These are phyloP conservation scores for Kwoniella heveanensis DNA, from an alignment of 768 basidiomycete species.

Conservation along the genomic window DNA sequence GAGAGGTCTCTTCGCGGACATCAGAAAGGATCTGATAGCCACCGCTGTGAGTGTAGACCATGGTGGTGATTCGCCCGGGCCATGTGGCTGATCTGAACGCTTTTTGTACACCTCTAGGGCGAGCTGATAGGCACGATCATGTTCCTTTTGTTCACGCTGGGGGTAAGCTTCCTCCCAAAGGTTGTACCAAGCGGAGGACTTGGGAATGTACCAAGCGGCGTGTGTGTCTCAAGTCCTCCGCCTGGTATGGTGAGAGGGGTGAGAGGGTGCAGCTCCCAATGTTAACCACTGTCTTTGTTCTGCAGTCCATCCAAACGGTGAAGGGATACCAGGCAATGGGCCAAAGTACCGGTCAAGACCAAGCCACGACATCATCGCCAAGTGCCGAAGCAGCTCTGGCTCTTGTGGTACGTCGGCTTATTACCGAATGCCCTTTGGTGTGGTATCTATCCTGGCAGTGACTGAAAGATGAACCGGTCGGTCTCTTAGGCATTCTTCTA, in stretches of 20 bases:
- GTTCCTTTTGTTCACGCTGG: conserved; percentile 46
- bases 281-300: too few species aligned
- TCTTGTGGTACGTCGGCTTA: not conserved
- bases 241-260: too few species aligned
- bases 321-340: conserved; percentile 21
- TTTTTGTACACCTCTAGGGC: conserved; percentile 16
- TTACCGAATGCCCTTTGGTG: not conserved
- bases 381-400: conserved; percentile 12
- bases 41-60: conserved; percentile 7
- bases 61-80: not conserved
- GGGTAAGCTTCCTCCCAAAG: too few species aligned
- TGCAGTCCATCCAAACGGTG: conserved; percentile 8
- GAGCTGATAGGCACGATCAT: conserved; percentile 48
- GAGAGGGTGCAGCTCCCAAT: too few species aligned
- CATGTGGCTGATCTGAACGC: too few species aligned
- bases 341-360: conserved; percentile 33
- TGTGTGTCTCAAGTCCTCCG: too few species aligned
- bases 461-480: too few species aligned
- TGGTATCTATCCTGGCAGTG: too few species aligned
- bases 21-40: conserved; percentile 23
- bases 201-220: too few species aligned
- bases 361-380: conserved; percentile 17
- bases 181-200: too few species aligned
- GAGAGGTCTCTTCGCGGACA: conserved; percentile 7
- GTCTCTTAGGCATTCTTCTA: conserved; percentile 43